These are phyloP conservation scores for Magnusiomyces fungicola DNA, from an alignment of 1,139 yeast genomes.

Conservation along the genomic window DNA sequence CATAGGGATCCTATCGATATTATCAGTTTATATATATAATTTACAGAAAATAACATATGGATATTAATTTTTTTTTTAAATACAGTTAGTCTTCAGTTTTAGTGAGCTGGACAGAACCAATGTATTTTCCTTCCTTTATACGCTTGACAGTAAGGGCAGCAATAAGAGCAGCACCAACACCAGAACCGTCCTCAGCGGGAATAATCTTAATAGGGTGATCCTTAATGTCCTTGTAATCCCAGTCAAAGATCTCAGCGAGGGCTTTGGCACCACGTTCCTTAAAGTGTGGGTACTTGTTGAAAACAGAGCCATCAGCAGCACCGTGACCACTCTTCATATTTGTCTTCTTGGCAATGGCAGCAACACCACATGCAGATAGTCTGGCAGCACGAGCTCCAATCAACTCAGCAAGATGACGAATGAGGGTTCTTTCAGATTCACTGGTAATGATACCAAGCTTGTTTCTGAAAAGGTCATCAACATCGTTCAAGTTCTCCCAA, in stretches of 20 bases:
- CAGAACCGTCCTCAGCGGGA: constrained; percentile 96
- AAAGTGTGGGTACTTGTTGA: constrained; percentile 88
- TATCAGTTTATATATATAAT: too few species aligned
- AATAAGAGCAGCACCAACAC: constrained; percentile 96
- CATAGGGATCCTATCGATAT: too few species aligned
- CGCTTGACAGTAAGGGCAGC: constrained; percentile 89
- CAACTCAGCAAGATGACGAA: constrained; percentile 77
- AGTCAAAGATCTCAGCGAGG: constrained; percentile 80
- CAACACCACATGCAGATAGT: constrained; percentile 89
- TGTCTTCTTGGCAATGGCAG: constrained; percentile 89
- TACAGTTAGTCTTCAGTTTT: not conserved
- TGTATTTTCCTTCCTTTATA: constrained; percentile 60
- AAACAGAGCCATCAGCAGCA: constrained; percentile 97
- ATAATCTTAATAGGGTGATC: constrained; percentile 76
- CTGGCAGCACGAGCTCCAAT: constrained; percentile 92
- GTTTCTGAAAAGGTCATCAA: constrained; percentile 54
- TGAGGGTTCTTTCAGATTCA: constrained; percentile 69
- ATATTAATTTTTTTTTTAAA: not conserved
- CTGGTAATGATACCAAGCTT: constrained; percentile 60
- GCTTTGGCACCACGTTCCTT: constrained; percentile 84
- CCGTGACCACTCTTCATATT: constrained; percentile 70
- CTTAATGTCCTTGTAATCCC: constrained; percentile 46
- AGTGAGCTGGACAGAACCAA: constrained; percentile 42
- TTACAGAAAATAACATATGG: not conserved
- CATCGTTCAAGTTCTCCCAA: constrained; percentile 74